phyloP scores from a whole-genome alignment of 257 asterid genomes.

The Jacaranda copaia region DNA sequence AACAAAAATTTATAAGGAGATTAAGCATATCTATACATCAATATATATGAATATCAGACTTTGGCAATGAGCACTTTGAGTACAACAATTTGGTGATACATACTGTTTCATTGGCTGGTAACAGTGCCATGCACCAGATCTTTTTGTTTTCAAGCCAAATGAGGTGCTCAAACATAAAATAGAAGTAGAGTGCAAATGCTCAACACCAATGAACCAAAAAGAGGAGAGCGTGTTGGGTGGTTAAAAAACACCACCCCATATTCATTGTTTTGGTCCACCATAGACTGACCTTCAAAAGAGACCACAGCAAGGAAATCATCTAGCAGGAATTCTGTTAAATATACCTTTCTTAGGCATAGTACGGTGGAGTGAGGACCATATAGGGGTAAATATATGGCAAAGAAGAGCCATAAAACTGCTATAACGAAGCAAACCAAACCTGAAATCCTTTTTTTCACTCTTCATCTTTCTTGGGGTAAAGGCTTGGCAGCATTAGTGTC shows the following conservation, averaged over 20 bases:
- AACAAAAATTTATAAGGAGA: neutral
- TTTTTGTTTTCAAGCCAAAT: neutral
- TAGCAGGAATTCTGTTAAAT: constrained; percentile 30
- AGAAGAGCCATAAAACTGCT: constrained; percentile 29
- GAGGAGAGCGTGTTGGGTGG: neutral
- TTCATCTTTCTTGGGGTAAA: constrained; percentile 29
- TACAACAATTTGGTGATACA: neutral
- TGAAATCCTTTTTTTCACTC: constrained; percentile 34
- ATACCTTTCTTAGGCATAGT: neutral
- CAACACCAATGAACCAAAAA: neutral
- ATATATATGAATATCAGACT: too few relatives aligned
- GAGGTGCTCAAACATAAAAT: neutral
- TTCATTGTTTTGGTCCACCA: too few relatives aligned
- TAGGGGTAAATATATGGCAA: constrained; percentile 29
- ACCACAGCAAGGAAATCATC: constrained; percentile 16
- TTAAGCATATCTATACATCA: neutral
- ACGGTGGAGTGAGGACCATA: constrained; percentile 35
- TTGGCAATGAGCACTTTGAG: neutral
- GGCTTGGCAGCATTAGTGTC: constrained; percentile 35
- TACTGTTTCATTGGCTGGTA: neutral
- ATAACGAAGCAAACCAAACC: constrained; percentile 40
- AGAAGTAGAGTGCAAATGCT: constrained; percentile 18
- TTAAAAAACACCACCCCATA: neutral
- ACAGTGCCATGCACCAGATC: constrained; percentile 12
- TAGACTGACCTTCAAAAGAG: neutral